Conservation (phyloP, 805 yeast genomes). For the Torulaspora maleeae region DNA sequence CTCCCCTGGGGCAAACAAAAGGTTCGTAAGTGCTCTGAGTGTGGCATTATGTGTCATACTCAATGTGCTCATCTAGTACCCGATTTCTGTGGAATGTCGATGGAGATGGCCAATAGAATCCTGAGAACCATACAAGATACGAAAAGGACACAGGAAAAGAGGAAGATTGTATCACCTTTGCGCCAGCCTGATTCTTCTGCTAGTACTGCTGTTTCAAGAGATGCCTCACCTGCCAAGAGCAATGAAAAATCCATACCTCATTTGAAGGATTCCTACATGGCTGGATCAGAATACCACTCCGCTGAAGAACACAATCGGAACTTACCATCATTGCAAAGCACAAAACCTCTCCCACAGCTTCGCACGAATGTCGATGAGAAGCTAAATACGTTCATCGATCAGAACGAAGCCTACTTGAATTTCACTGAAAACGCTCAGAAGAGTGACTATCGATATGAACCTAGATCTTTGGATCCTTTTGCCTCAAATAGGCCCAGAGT, state of each 20-base stretch:
- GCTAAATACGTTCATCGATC: slow-evolving; percentile 26
- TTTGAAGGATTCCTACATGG: not conserved
- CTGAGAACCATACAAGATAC: slow-evolving; percentile 78
- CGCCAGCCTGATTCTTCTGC: slow-evolving; percentile 14
- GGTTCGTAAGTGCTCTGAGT: slow-evolving; percentile 85
- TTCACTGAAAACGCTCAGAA: slow-evolving; percentile 28
- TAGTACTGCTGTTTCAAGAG: slow-evolving; percentile 15
- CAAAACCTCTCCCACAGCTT: not conserved
- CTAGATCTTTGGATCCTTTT: slow-evolving; percentile 9
- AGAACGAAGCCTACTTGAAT: slow-evolving; percentile 28
- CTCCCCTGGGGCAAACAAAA: slow-evolving; percentile 93
- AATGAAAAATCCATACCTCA: slow-evolving; percentile 3
- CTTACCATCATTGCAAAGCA: not conserved
- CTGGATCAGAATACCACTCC: not conserved
- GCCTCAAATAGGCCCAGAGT: slow-evolving; percentile 18
- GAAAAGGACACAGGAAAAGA: slow-evolving; percentile 37
- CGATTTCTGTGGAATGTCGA: slow-evolving; percentile 97
- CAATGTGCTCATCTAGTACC: slow-evolving; percentile 93
- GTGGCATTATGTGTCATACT: slow-evolving; percentile 93
- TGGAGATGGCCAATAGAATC: slow-evolving; percentile 93
- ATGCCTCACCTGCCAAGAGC: slow-evolving; percentile 12
- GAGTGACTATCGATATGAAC: not conserved
- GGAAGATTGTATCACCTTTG: slow-evolving; percentile 16
- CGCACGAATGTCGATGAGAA: slow-evolving; percentile 14
- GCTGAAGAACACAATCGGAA: not conserved